These are phyloP conservation scores for Colletotrichum euphorbiae DNA, from an alignment of 2,329 filamentous ascomycete species.

Conservation along the genomic window DNA sequence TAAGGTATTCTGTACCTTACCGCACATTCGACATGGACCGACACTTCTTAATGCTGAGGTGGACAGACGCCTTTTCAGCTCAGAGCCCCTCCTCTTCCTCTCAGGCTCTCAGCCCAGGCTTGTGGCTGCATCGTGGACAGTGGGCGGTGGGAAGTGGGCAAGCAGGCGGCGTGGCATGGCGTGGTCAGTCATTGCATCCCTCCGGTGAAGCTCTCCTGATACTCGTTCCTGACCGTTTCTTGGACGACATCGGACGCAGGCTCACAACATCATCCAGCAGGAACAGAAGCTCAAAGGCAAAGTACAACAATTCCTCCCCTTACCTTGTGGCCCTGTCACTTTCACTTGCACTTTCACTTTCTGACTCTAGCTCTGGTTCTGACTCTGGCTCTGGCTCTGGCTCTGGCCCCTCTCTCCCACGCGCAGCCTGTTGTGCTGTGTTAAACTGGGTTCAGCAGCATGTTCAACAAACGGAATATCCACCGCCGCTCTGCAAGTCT, in stretches of 20 bases:
- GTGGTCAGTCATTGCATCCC: constrained; percentile 3
- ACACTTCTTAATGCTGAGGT: not conserved
- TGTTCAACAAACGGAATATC: constrained; percentile 5
- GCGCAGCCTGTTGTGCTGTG: not conserved
- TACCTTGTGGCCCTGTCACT: too few relatives aligned
- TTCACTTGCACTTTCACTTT: not conserved
- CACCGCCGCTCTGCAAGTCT: constrained; percentile 25
- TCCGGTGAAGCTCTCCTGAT: not conserved
- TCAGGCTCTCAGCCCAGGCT: constrained; percentile 9
- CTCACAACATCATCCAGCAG: not conserved
- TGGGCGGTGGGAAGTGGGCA: not conserved
- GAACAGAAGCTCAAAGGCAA: too few relatives aligned
- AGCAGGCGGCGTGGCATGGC: not conserved
- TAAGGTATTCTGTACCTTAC: too few relatives aligned
- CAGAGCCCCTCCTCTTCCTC: not conserved
- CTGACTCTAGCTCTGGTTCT: not conserved
- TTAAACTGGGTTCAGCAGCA: constrained; percentile 12
- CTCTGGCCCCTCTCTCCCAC: not conserved
- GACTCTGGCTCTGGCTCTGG: not conserved
- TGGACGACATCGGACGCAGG: too few relatives aligned
- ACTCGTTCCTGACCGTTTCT: not conserved
- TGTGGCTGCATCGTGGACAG: constrained; percentile 31
- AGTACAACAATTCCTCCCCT: too few relatives aligned
- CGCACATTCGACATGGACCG: too few relatives aligned
- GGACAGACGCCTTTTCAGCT: constrained; percentile 12